Conservation (phyloP, 768 basidiomycete species). For the Rhizopogon rudus region DNA sequence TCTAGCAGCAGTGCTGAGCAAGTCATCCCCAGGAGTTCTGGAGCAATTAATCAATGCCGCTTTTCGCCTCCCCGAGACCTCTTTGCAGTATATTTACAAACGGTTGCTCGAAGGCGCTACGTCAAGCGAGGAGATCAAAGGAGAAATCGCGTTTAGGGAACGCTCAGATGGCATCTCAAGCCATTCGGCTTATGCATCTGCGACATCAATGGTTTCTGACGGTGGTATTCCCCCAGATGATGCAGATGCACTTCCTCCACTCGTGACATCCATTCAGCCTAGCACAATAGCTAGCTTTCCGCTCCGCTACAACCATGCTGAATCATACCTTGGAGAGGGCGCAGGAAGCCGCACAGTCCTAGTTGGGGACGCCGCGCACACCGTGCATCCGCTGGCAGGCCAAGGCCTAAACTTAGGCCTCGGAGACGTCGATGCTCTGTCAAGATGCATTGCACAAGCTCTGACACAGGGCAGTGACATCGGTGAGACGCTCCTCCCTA, state of each 20-base stretch:
- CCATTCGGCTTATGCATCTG: slow-evolving; percentile 59
- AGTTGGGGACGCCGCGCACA: slow-evolving; percentile 95
- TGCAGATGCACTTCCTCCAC: slow-evolving; percentile 65
- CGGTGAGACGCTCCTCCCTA: slow-evolving; percentile 41
- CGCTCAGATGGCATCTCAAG: slow-evolving; percentile 59
- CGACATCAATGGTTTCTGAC: slow-evolving; percentile 24
- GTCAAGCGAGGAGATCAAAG: slow-evolving; percentile 41
- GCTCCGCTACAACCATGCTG: slow-evolving; percentile 80
- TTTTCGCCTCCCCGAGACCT: slow-evolving; percentile 76
- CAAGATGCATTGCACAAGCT: slow-evolving; percentile 55
- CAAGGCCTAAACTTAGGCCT: slow-evolving; percentile 96
- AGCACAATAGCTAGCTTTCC: slow-evolving; percentile 88
- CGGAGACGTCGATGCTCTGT: slow-evolving; percentile 73
- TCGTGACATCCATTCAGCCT: slow-evolving; percentile 64
- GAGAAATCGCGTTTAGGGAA: slow-evolving; percentile 74
- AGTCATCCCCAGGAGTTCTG: slow-evolving; percentile 59
- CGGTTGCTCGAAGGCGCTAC: slow-evolving; percentile 56
- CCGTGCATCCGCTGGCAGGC: slow-evolving; percentile 91
- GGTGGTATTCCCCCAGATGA: slow-evolving; percentile 57
- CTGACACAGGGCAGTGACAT: slow-evolving; percentile 72
- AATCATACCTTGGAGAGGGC: slow-evolving; percentile 78
- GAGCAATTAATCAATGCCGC: slow-evolving; percentile 83
- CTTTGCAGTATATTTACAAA: slow-evolving; percentile 61
- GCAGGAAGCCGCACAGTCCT: slow-evolving; percentile 69
- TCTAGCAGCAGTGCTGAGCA: slow-evolving; percentile 67